phyloP scores from a whole-genome alignment of 139 green algal species.

The Tetratostichococcus sp. region DNA sequence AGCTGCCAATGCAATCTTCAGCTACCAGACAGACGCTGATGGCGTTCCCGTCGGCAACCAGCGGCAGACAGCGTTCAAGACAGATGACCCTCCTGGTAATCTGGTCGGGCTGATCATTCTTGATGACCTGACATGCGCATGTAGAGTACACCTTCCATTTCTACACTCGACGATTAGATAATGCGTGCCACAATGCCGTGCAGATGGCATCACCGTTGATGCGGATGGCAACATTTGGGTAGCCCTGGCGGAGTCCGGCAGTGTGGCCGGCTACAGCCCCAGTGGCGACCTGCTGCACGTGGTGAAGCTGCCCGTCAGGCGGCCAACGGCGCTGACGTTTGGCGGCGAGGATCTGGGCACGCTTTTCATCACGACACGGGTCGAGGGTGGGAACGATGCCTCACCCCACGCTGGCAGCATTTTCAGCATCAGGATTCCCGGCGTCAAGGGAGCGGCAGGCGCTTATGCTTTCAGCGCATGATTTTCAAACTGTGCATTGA shows the following conservation, averaged over 20 bases:
- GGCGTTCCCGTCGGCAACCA: not conserved
- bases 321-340: constrained; percentile 46
- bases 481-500: too few relatives aligned
- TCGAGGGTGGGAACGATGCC: constrained; percentile 31
- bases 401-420: constrained; percentile 33
- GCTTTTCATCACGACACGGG: constrained; percentile 49
- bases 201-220: constrained; percentile 61
- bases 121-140: not conserved
- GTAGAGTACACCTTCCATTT: too few relatives aligned
- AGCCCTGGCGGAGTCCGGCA: constrained; percentile 47
- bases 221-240: constrained; percentile 59
- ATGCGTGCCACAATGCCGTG: too few relatives aligned
- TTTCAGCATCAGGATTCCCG: constrained; percentile 32
- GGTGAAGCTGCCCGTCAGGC: constrained; percentile 37
- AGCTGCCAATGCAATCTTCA: constrained; percentile 11
- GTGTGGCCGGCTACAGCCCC: constrained; percentile 15
- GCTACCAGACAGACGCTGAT: constrained; percentile 23
- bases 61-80: not conserved
- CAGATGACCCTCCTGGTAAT: not conserved
- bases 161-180: too few relatives aligned
- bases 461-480: not conserved
- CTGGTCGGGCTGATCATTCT: not conserved
- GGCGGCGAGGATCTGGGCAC: constrained; percentile 32
- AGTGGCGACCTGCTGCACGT: constrained; percentile 40
- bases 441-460: constrained; percentile 17